phyloP scores from a whole-genome alignment of 108 stramenopile genomes.

The Schizochytrium sp. region DNA sequence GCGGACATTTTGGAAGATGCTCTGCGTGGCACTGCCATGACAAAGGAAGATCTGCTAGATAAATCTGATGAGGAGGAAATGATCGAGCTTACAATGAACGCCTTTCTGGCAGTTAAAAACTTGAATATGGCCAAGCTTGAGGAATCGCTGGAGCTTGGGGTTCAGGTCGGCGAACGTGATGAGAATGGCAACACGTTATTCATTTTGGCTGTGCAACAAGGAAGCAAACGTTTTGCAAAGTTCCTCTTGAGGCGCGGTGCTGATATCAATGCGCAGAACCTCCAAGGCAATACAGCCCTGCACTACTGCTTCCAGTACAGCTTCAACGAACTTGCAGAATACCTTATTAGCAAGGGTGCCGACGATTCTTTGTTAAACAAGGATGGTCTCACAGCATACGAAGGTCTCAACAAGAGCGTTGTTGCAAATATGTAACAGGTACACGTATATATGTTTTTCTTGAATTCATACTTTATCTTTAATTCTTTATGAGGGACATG shows the following conservation, averaged over 20 bases:
- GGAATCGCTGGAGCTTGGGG: constrained; percentile 9
- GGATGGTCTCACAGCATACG: constrained; percentile 75
- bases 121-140: constrained; percentile 16
- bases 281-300: constrained; percentile 76
- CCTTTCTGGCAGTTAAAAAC: constrained; percentile 44
- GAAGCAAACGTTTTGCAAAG: constrained; percentile 74
- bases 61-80: constrained; percentile 16
- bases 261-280: constrained; percentile 77
- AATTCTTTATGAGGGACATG: too few species aligned
- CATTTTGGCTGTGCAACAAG: constrained; percentile 74
- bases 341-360: constrained; percentile 73
- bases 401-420: constrained; percentile 60
- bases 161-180: constrained; percentile 68
- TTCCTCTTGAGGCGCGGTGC: constrained; percentile 76
- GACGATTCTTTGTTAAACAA: constrained; percentile 73
- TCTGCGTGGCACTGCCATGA: constrained; percentile 30
- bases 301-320: constrained; percentile 75
- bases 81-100: background rate
- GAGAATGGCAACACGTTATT: constrained; percentile 78
- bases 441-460: too few species aligned
- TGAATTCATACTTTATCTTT: too few species aligned
- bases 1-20: constrained; percentile 47
- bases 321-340: constrained; percentile 70
- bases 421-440: background rate
- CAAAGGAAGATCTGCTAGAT: constrained; percentile 36